Evolutionary conservation across 2,329 filamentous ascomycete species (phyloP).

Genomic region (Botrytis medusae): DNA sequence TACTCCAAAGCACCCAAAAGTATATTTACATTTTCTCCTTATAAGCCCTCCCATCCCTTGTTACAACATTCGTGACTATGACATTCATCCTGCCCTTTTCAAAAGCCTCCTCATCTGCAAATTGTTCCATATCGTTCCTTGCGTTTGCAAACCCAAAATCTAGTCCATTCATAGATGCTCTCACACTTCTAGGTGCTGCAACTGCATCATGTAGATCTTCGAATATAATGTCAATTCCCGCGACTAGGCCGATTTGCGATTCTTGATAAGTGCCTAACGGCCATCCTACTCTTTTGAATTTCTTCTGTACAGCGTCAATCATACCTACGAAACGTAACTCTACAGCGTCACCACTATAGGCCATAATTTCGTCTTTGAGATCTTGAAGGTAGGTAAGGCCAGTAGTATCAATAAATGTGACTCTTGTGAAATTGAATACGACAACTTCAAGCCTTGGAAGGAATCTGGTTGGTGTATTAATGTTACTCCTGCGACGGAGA

Average conservation of each 20-base stretch:
- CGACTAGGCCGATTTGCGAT: slow-evolving; percentile 15
- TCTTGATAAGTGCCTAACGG: slow-evolving; percentile 9
- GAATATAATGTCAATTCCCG: slow-evolving; percentile 12
- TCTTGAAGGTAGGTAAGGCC: slow-evolving; percentile 26
- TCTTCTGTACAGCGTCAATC: slow-evolving; percentile 21
- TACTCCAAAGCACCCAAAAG: neutral
- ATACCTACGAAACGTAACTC: slow-evolving; percentile 32
- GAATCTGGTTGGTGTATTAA: slow-evolving; percentile 19
- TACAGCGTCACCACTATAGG: slow-evolving; percentile 26
- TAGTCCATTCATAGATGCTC: slow-evolving; percentile 13
- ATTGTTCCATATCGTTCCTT: slow-evolving; percentile 12
- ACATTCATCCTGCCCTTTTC: neutral
- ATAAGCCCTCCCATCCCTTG: slow-evolving; percentile 15
- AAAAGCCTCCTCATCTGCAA: slow-evolving; percentile 9
- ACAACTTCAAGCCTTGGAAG: slow-evolving; percentile 26
- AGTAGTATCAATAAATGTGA: slow-evolving; percentile 28
- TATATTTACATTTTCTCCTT: neutral
- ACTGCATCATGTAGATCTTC: slow-evolving; percentile 15
- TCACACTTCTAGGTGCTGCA: neutral
- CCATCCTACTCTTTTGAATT: slow-evolving; percentile 24
- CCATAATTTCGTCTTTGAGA: slow-evolving; percentile 23
- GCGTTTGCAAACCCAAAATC: slow-evolving; percentile 3
- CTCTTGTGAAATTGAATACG: slow-evolving; percentile 27
- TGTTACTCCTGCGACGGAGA: slow-evolving; percentile 6
- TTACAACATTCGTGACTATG: slow-evolving; percentile 16